Base-by-base conservation (phyloP, 2,329 filamentous ascomycete genomes). In the Penicillium aurantiogriseum region DNA sequence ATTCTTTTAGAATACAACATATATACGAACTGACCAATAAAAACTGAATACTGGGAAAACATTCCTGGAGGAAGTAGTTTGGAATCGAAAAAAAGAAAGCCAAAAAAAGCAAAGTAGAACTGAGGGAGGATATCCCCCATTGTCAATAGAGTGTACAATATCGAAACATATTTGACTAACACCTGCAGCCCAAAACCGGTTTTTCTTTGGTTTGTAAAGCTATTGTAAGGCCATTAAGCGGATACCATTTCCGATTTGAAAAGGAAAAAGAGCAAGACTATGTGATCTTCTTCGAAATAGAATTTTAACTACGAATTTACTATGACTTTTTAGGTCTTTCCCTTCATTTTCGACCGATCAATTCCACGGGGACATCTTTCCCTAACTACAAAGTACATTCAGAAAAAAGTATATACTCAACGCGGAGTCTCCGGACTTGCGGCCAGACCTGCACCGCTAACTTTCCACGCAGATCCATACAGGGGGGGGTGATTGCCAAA, bases 141-240 rank as follows among this genome's bases (percentile, higher is more conserved):
- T 31, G n/a, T 21, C 27, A 21, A 31, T 21, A 9, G 9, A 33
- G 27, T 33, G 3, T n/a, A n/a, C n/a, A 33, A 43, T 43, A 10
- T 42, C 33, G 33, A 54, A 33, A 33, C 31, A 31, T 19, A 40
- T 43, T 19, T n/a, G 2, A 19, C 31, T 27, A 38, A 36, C 13
- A 13, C 1, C 31, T 56, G 54, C 42, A 56, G 31, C 40, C 6
- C 19, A 35, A 19, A 56, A 56, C 53, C 53, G 25, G 53, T 51
- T 56, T 53, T 29, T 5, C 23, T 3, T 13, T 2, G 19, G 3
- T 4, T 43, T 25, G 3, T 17, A n/a, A 38, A 29, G 25, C 39
- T 23, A 35, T 29, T 8, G 5, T 35, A 31, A 23, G 39, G 19
- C 21, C 15, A 23, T 31, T 7, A 3, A 10, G 8, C 54, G 54